Conservation (phyloP, 2,329 filamentous ascomycete species). For the Didymellaceae sp. region DNA sequence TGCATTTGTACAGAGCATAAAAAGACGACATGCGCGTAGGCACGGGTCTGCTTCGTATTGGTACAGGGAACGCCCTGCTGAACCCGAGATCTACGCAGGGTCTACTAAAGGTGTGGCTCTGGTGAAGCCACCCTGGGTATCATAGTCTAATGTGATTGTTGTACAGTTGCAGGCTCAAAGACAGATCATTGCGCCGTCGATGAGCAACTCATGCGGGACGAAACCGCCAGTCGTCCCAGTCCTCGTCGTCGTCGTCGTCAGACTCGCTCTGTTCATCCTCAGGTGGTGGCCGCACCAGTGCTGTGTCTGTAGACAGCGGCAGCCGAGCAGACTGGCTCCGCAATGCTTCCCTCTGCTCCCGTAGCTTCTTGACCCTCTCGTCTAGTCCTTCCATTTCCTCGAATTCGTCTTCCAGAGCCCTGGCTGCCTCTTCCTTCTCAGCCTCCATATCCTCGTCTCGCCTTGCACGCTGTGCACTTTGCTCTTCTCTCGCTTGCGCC, state of each 20-base stretch:
- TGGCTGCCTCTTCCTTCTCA: constrained; percentile 56
- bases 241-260: constrained; percentile 35
- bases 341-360: constrained; percentile 55
- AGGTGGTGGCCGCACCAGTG: not conserved
- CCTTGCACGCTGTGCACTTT: constrained; percentile 51
- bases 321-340: constrained; percentile 31
- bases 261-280: constrained; percentile 45
- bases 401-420: constrained; percentile 56
- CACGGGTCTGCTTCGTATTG: constrained; percentile 4
- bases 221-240: constrained; percentile 50
- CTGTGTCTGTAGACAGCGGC: constrained; percentile 13
- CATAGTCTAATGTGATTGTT: constrained; percentile 8
- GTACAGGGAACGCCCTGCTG: constrained; percentile 12
- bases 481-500: constrained; percentile 54
- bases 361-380: constrained; percentile 52
- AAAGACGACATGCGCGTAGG: not conserved
- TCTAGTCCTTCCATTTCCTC: constrained; percentile 59
- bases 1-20: not conserved
- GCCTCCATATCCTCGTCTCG: constrained; percentile 55
- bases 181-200: constrained; percentile 6
- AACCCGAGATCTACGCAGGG: constrained; percentile 4
- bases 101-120: not conserved
- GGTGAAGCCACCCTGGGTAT: constrained; percentile 11
- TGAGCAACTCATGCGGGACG: constrained; percentile 36
- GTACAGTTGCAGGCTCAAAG: constrained; percentile 3